phyloP scores from a whole-genome alignment of 139 green algal genomes.

The Volvox africanus region DNA sequence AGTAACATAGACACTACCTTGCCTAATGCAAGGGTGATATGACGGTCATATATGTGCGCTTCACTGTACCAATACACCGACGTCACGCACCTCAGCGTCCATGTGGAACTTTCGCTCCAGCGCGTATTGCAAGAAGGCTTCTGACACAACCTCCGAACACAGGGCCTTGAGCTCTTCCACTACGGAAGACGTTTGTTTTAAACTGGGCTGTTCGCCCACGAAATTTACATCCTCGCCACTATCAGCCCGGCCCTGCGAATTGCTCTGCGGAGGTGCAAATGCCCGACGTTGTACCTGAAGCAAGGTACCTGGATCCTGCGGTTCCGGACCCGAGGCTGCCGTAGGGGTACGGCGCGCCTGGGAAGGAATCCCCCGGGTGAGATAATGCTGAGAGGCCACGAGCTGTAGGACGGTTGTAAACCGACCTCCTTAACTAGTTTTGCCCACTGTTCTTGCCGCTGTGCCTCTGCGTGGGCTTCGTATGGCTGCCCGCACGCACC shows the following conservation, averaged over 20 bases:
- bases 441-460: neutral
- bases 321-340: neutral
- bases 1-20: neutral
- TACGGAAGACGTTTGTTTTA: neutral
- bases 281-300: neutral
- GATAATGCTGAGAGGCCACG: neutral
- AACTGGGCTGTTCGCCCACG: too few species aligned
- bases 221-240: neutral
- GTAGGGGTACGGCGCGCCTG: neutral
- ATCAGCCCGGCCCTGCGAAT: neutral
- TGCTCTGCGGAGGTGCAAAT: neutral
- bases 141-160: neutral
- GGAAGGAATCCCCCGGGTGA: neutral
- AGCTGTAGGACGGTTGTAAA: neutral
- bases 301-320: neutral
- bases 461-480: neutral
- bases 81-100: slow-evolving; percentile 3
- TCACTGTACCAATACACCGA: neutral
- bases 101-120: neutral
- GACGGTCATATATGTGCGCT: neutral
- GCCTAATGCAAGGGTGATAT: neutral
- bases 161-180: slow-evolving; percentile 4
- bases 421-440: slow-evolving; percentile 1
- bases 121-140: slow-evolving; percentile 4
- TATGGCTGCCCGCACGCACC: neutral